Evolutionary conservation across 1,284 basidiomycete genomes (phyloP).

Genomic region (Ceratobasidium sp.): DNA sequence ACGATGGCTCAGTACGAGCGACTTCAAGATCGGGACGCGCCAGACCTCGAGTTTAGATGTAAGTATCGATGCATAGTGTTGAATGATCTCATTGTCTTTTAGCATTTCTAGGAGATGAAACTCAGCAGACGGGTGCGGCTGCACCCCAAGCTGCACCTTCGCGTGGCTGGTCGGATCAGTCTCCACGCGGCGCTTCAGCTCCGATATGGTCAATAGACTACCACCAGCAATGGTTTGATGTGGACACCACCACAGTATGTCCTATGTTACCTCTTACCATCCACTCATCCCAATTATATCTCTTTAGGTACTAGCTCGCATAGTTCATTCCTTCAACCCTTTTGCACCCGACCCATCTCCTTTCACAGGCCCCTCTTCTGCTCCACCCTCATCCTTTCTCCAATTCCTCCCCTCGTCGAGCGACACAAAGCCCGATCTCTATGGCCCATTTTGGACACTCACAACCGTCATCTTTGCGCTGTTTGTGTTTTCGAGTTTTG

Average conservation of each 20-base stretch:
- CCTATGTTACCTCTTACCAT: not conserved
- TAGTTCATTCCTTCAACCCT: slow-evolving; percentile 56
- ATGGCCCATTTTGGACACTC: slow-evolving; percentile 95
- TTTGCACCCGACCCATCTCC: slow-evolving; percentile 69
- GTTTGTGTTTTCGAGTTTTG: slow-evolving; percentile 91
- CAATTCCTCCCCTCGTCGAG: slow-evolving; percentile 38
- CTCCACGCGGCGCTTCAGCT: slow-evolving; percentile 20
- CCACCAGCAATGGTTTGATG: slow-evolving; percentile 70
- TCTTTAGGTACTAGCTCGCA: slow-evolving; percentile 77
- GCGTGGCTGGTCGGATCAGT: slow-evolving; percentile 43
- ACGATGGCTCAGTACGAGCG: slow-evolving; percentile 43
- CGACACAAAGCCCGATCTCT: slow-evolving; percentile 73
- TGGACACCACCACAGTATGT: slow-evolving; percentile 75
- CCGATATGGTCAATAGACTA: slow-evolving; percentile 47
- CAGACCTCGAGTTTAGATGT: slow-evolving; percentile 48
- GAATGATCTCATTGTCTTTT: not conserved
- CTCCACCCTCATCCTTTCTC: not conserved
- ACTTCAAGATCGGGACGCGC: slow-evolving; percentile 31
- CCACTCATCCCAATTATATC: slow-evolving; percentile 53
- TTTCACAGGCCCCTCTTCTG: slow-evolving; percentile 49
- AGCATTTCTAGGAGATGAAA: slow-evolving; percentile 47
- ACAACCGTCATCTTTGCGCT: slow-evolving; percentile 91
- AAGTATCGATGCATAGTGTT: not conserved
- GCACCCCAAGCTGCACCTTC: not conserved
- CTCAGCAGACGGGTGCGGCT: slow-evolving; percentile 4